Conservation (phyloP, 2,329 filamentous ascomycete species). For the Polytolypa hystricis region DNA sequence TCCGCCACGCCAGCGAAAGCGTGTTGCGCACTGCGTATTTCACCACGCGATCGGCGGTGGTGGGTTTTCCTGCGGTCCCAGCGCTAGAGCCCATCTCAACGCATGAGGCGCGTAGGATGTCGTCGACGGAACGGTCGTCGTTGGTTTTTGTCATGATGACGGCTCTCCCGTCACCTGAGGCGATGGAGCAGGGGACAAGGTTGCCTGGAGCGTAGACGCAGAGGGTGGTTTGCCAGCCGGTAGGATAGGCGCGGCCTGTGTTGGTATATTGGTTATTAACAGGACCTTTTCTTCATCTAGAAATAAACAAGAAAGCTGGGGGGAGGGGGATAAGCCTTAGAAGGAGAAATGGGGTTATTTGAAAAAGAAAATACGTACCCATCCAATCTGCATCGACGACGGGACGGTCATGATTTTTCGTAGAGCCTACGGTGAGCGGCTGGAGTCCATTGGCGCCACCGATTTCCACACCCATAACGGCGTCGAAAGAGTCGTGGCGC, state of each 20-base stretch:
- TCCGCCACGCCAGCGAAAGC: slow-evolving; percentile 37
- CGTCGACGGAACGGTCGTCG: slow-evolving; percentile 33
- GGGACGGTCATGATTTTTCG: slow-evolving; percentile 39
- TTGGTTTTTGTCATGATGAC: slow-evolving; percentile 34
- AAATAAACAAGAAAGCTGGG: neutral
- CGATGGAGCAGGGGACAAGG: slow-evolving; percentile 35
- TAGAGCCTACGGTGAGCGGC: slow-evolving; percentile 46
- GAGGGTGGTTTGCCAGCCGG: slow-evolving; percentile 36
- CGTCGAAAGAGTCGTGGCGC: slow-evolving; percentile 36
- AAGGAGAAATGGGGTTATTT: slow-evolving; percentile 23
- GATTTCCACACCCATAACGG: slow-evolving; percentile 54
- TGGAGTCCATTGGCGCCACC: slow-evolving; percentile 56
- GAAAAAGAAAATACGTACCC: slow-evolving; percentile 25
- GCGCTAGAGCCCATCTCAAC: slow-evolving; percentile 33
- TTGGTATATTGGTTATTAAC: neutral
- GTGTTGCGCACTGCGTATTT: slow-evolving; percentile 31
- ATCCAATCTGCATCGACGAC: slow-evolving; percentile 37
- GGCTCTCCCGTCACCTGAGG: slow-evolving; percentile 35
- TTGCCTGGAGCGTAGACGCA: slow-evolving; percentile 31
- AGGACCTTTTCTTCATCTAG: slow-evolving; percentile 9
- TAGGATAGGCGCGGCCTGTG: slow-evolving; percentile 34
- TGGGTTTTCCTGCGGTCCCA: slow-evolving; percentile 32
- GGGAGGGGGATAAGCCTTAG: neutral
- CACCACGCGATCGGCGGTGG: slow-evolving; percentile 26
- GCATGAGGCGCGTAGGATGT: slow-evolving; percentile 31